Percentiles rank a stretch among this genome's conserved stretches.
phyloP scores from a whole-genome alignment of 306 rosid genomes.

The Quercus alba region DNA sequence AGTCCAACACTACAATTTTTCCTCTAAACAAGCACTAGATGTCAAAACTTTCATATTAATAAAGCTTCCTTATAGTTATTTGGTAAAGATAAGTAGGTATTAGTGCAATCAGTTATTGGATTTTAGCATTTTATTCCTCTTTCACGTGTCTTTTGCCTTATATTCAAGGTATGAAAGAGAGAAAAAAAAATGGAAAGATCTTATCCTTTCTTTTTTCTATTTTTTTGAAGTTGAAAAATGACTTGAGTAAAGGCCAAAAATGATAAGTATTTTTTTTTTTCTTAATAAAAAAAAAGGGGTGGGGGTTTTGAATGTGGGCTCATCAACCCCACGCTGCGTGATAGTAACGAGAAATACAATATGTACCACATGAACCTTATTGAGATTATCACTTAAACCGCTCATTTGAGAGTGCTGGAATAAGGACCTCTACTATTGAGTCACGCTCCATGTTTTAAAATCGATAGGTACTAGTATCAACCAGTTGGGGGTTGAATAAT shows the following conservation, averaged over 20 bases:
- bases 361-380: rapidly evolving
- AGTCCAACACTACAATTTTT: neutral
- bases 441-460: too few species aligned
- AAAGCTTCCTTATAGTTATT: neutral
- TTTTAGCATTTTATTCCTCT: neutral
- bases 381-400: rapidly evolving
- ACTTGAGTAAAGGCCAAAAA: too few species aligned
- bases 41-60: neutral
- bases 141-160: neutral
- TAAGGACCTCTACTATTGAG: too few species aligned
- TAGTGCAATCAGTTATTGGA: neutral
- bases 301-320: too few species aligned
- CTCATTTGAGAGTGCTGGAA: too few species aligned
- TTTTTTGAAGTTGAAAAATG: too few species aligned
- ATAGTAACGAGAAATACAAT: rapidly evolving
- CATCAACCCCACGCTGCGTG: rapidly evolving
- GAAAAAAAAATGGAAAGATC: too few species aligned
- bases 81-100: neutral
- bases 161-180: too few species aligned
- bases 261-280: too few species aligned
- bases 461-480: neutral
- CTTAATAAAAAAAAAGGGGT: too few species aligned
- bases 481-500: neutral
- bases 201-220: too few species aligned
- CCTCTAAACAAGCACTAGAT: neutral